Conservation (phyloP, 2,329 filamentous ascomycete genomes). For the Acarospora socialis region DNA sequence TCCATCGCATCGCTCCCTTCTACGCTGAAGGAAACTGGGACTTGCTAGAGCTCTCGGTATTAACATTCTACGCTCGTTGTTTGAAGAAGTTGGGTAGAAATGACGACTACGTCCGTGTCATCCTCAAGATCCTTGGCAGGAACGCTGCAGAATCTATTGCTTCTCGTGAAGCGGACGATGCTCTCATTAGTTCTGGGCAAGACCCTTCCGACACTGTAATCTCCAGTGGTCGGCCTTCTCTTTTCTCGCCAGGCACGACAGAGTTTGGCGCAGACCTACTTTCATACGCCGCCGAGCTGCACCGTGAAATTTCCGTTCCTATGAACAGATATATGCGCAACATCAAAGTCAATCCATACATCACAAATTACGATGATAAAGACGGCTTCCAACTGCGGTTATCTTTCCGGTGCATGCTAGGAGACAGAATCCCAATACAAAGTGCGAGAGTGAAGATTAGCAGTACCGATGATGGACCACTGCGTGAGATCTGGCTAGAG, state of each 20-base stretch:
- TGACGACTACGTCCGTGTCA: conserved; percentile 64
- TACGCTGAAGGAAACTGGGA: conserved; percentile 70
- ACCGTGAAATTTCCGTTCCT: conserved; percentile 51
- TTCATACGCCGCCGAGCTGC: conserved; percentile 33
- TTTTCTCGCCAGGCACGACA: conserved; percentile 18
- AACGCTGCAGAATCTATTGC: conserved; percentile 21
- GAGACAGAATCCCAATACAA: conserved; percentile 54
- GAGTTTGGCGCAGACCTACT: conserved; percentile 30
- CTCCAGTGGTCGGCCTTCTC: conserved; percentile 19
- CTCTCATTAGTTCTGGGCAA: conserved; percentile 1
- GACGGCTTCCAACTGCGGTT: conserved; percentile 65
- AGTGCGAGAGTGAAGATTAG: conserved; percentile 50
- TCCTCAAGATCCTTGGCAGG: conserved; percentile 52
- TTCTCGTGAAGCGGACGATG: conserved; percentile 19
- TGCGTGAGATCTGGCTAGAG: conserved; percentile 54
- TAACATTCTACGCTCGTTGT: conserved; percentile 74
- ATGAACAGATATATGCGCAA: conserved; percentile 61
- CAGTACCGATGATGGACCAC: conserved; percentile 39
- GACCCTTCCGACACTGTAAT: conserved; percentile 18
- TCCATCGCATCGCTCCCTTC: conserved; percentile 62
- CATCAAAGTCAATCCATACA: conserved; percentile 51
- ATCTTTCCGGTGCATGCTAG: conserved; percentile 55
- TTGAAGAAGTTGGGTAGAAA: conserved; percentile 60
- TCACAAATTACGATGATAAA: conserved; percentile 52
- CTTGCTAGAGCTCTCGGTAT: conserved; percentile 64